Conservation (phyloP, 208 protist genomes). For the Trypanosoma theileri region DNA sequence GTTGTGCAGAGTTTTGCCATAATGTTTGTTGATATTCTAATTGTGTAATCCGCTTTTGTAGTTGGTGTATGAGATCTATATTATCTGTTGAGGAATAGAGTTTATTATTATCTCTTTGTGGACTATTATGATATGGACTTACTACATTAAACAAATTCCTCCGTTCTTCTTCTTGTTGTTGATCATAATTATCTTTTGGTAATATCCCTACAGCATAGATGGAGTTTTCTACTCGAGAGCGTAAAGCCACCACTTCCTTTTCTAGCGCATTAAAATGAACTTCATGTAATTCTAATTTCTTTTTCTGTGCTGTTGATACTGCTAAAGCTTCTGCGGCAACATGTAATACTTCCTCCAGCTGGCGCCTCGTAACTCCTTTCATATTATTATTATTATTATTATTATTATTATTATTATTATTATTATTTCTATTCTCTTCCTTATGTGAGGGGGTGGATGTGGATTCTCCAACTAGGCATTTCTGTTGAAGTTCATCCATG, state of each 20-base stretch:
- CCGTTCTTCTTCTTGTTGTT: too few species aligned
- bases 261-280: background rate
- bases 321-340: background rate
- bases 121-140: too few species aligned
- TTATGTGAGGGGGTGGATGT: too few species aligned
- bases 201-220: background rate
- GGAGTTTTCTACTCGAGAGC: background rate
- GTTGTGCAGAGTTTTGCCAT: background rate
- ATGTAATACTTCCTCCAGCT: background rate
- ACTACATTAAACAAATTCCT: too few species aligned
- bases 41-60: background rate
- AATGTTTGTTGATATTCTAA: background rate
- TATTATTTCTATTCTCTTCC: background rate
- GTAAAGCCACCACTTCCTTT: background rate
- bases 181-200: too few species aligned
- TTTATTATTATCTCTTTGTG: too few species aligned
- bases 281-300: background rate
- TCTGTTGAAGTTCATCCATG: background rate
- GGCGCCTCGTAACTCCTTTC: too few species aligned
- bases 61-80: background rate
- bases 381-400: background rate
- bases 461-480: too few species aligned
- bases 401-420: constrained; percentile 5
- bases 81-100: too few species aligned
- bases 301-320: background rate